Evolutionary conservation across 106 monocot genomes (phyloP), one percentile per base, ranked within the genome.

Genomic region (Platanthera guangdongensis): DNA sequence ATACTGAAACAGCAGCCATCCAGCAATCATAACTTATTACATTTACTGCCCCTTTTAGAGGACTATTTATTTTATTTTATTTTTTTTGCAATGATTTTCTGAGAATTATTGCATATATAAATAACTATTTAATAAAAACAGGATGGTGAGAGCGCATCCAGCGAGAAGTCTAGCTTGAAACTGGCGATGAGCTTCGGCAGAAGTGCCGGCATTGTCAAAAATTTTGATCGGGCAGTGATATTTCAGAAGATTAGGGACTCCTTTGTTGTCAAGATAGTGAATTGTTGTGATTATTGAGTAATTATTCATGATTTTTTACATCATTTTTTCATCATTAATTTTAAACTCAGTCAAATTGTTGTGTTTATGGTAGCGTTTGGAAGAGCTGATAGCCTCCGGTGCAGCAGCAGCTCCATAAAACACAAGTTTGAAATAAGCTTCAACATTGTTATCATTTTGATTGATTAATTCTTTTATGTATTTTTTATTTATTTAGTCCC

Each of bases 191-290:
- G 79, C 45, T 87, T 85, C n/a, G 90, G 83, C 16, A 79, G 62
- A 50, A 83, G 80, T 8, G 78, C 84, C 9, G 85, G 87, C 32
- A 78, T 90, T 14, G 7, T 90, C 62, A 90, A 85, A 72, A 72
- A 80, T 69, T 74, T 73, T 57, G 87, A 90, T 53, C 80, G 90
- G 12, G 82, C 75, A 0, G 87, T 90, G n/a, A 77, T 87, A 54
- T 90, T 87, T 69, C 78, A 90, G 76, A 90, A 79, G 80, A 87
- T 90, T 11, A 87, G 85, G 2, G 87, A 90, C 52, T 85, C 87
- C 5, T 83, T 87, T 0, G 87, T 87, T 25, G 82, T 87, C 48
- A 85, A 90, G 82, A 90, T 90, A 57, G 73, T 87, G 9, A 83
- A 90, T 53, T 85, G 78, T 8, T 54, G 76, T 30, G 72, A 76